Conservation (phyloP, 148 eudicot species). For the Selenicereus undatus region DNA sequence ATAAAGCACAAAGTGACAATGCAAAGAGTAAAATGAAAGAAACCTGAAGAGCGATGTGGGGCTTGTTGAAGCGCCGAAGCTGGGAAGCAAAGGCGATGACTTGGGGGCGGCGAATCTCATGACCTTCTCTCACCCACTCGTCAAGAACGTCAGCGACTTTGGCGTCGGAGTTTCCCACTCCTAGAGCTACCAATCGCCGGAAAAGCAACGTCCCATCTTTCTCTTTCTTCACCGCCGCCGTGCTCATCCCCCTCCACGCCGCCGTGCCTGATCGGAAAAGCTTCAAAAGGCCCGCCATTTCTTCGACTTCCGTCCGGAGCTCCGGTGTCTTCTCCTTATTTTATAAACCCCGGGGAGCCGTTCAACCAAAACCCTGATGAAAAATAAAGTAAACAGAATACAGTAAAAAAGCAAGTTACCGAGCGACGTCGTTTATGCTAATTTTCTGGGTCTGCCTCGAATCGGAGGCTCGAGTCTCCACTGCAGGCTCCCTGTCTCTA, state of each 20-base stretch:
- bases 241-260: conserved; percentile 12
- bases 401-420: background rate
- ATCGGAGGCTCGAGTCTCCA: conserved; percentile 9
- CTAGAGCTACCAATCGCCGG: conserved; percentile 14
- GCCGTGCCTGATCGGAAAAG: background rate
- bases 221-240: conserved; percentile 9
- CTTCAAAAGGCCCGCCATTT: background rate
- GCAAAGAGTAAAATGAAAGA: background rate
- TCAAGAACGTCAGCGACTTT: conserved; percentile 29
- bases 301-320: background rate
- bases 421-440: background rate
- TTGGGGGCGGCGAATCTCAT: conserved; percentile 22
- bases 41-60: conserved; percentile 40
- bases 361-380: no score
- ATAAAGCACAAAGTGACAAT: background rate
- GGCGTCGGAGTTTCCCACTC: conserved; percentile 11
- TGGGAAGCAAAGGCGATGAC: conserved; percentile 19
- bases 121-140: conserved; percentile 35
- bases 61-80: conserved; percentile 34
- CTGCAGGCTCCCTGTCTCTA: no score
- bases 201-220: conserved; percentile 7
- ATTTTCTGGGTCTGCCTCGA: background rate
- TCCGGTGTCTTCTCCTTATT: background rate
- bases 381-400: background rate
- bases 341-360: background rate